Evolutionary conservation across 2,329 filamentous ascomycete species (phyloP), one percentile per base, ranked within the genome.

Genomic region (Davidsoniella virescens): DNA sequence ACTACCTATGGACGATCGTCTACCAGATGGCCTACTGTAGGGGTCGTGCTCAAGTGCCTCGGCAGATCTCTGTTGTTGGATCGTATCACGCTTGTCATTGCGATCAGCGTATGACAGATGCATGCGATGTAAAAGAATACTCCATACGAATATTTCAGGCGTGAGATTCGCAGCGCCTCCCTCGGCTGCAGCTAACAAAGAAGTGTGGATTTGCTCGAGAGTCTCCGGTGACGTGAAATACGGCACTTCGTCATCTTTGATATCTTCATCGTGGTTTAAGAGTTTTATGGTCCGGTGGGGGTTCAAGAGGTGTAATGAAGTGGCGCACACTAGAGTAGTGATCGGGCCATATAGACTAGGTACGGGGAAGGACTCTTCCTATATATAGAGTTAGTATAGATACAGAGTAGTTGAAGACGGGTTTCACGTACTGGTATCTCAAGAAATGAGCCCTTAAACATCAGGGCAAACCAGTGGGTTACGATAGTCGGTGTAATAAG

Each of bases 81-180:
- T 62, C 25, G 73, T 65, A 56, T 79, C 75, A 44, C 75, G 66
- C 52, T 72, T 71, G 59, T 83, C 79, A 38, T 75, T 76, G 43
- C 80, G 70, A 47, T 70, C 70, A 51, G 76, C 70, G 55, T 79
- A 82, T 10, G 75, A 75, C 40, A 76, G 66, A 56, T 78, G 76
- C 66, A 92, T 77, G 23, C 75, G 72, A 58, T 83, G 76, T 8
- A 88, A 69, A 23, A 94, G 75, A 44, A 90, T 69, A 3, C 81
- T 78, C 88, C 88, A 96, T 2, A 84, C 77, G 56, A 93, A 84
- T 17, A 86, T 73, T 16, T 84, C 78, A 1, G 86, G 85, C 50
- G 76, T 78, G 17, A 84, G 83, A 36, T 76, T 76, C 37, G 70
- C 67, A n/a, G 76, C 69, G 14, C 72, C 72, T 17, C 65, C 60